Conservation (phyloP, 139 green algal species). For the Yamagishiella unicocca region DNA sequence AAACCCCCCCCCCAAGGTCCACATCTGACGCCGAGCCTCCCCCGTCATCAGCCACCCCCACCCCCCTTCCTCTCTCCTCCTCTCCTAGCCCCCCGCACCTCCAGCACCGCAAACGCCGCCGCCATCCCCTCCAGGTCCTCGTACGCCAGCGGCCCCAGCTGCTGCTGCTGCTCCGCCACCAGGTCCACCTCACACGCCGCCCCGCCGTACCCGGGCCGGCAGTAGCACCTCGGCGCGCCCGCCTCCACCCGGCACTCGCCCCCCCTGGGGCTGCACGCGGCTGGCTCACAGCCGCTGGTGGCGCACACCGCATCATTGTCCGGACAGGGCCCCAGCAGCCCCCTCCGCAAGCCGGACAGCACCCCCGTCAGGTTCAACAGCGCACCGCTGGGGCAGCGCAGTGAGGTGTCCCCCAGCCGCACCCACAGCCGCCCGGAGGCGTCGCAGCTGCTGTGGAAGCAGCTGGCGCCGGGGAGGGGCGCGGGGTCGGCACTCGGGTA, state of each 20-base stretch:
- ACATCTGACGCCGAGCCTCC: too few species aligned
- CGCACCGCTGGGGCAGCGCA: slow-evolving; percentile 16
- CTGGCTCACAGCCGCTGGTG: too few species aligned
- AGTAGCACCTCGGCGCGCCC: slow-evolving; percentile 1
- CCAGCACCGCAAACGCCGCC: not conserved
- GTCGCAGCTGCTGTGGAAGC: not conserved
- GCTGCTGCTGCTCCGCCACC: not conserved
- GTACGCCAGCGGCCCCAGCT: not conserved
- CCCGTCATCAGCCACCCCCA: too few species aligned
- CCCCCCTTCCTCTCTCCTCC: too few species aligned
- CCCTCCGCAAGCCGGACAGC: not conserved
- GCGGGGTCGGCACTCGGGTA: not conserved
- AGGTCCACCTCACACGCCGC: not conserved
- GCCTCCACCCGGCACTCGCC: slow-evolving; percentile 8
- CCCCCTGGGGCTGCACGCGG: not conserved
- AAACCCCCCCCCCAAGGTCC: too few species aligned
- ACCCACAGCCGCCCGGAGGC: not conserved
- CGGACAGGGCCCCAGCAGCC: slow-evolving; percentile 26
- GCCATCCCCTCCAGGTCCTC: slow-evolving; percentile 27
- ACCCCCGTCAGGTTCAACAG: not conserved
- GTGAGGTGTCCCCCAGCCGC: not conserved
- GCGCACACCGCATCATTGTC: not conserved
- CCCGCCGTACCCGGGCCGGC: not conserved
- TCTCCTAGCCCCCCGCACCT: not conserved
- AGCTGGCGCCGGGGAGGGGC: not conserved